Percentiles rank a stretch among this genome's conserved stretches.
These are phyloP conservation scores for Magnolia changhungtana DNA, from an alignment of 164 flowering plant genomes.

Conservation along the genomic window DNA sequence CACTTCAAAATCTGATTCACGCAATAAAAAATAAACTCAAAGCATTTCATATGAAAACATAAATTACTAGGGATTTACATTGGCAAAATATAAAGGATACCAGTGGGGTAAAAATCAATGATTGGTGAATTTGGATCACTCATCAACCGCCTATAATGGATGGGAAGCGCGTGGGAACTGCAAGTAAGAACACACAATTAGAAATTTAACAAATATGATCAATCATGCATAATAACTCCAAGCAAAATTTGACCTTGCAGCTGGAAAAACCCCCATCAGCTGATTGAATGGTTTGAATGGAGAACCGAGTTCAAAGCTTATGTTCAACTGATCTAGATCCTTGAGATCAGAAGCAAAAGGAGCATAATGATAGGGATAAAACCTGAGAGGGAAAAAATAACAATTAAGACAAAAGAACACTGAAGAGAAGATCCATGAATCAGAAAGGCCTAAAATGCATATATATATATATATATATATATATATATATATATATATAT, in stretches of 20 bases:
- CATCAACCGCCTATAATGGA: constrained; percentile 77
- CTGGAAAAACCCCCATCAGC: constrained; percentile 94
- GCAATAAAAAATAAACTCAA: neutral
- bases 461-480: too few species aligned
- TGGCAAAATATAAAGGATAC: constrained; percentile 31
- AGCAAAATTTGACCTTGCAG: constrained; percentile 67
- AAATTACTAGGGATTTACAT: neutral
- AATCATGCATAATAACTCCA: neutral
- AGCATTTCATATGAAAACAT: neutral
- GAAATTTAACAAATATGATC: neutral
- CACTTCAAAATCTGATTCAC: constrained; percentile 83
- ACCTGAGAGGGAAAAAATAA: constrained; percentile 41
- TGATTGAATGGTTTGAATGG: constrained; percentile 98
- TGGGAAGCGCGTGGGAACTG: constrained; percentile 97
- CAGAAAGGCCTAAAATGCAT: neutral
- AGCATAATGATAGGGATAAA: constrained; percentile 97
- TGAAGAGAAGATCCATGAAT: neutral
- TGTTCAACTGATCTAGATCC: constrained; percentile 63
- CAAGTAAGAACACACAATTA: constrained; percentile 15
- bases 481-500: too few species aligned
- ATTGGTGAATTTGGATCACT: constrained; percentile 86
- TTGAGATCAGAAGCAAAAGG: constrained; percentile 99
- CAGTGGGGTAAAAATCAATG: constrained; percentile 89
- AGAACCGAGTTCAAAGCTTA: constrained; percentile 73
- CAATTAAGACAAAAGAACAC: neutral